Percentiles rank a stretch among this genome's conserved stretches.
Conservation (phyloP, 345 rosid genomes). For the Firmiana major region DNA sequence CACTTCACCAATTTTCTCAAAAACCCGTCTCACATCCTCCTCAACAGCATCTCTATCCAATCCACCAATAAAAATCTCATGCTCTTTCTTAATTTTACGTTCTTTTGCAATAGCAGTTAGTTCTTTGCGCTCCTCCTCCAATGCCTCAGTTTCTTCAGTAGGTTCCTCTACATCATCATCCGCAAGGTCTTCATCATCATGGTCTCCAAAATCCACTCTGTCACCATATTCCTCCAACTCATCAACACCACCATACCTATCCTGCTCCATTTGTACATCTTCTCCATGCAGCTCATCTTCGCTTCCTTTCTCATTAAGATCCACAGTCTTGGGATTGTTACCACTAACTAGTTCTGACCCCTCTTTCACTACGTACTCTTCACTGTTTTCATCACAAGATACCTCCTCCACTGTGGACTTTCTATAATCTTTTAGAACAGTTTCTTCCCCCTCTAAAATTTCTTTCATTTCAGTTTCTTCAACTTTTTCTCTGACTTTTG, state of each 20-base stretch:
- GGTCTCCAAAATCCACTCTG: constrained; percentile 51
- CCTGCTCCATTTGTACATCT: constrained; percentile 21
- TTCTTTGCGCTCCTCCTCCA: constrained; percentile 51
- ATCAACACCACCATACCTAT: constrained; percentile 32
- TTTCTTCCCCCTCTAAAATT: constrained; percentile 15
- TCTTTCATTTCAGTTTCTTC: constrained; percentile 12
- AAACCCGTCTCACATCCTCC: constrained; percentile 51
- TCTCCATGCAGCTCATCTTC: constrained; percentile 24
- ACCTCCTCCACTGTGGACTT: constrained; percentile 16
- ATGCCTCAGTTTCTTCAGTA: constrained; percentile 32
- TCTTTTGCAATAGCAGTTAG: constrained; percentile 44
- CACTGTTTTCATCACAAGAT: constrained; percentile 18
- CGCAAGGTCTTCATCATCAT: constrained; percentile 43
- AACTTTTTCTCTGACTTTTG: constrained; percentile 19
- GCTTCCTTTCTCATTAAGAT: constrained; percentile 15
- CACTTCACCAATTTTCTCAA: constrained; percentile 55
- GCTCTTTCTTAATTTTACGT: constrained; percentile 51
- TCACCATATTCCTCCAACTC: constrained; percentile 58
- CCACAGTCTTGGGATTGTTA: constrained; percentile 11
- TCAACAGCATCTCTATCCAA: constrained; percentile 55
- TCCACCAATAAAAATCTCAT: constrained; percentile 61
- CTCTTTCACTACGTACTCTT: constrained; percentile 12
- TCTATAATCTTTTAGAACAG: constrained; percentile 10
- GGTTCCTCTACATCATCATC: constrained; percentile 45
- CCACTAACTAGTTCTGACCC: constrained; percentile 5